phyloP scores from a whole-genome alignment of 176 grass and related monocot species.

The Ensete glaucum region DNA sequence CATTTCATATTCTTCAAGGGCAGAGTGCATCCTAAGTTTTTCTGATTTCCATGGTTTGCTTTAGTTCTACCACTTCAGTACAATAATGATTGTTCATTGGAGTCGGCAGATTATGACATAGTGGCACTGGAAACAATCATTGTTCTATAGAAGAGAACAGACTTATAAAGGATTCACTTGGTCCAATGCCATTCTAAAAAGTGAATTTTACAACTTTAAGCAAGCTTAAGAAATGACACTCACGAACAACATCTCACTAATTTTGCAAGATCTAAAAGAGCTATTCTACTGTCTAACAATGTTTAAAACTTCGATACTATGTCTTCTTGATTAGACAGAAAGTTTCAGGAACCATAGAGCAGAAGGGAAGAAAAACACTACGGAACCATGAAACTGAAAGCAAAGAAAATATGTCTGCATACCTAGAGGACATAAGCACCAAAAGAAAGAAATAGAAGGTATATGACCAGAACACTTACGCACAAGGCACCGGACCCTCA shows the following conservation, averaged over 20 bases:
- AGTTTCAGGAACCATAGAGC: neutral
- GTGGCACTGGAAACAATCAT: too few species aligned
- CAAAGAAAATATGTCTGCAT: neutral
- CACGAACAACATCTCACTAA: neutral
- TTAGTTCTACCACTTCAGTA: too few species aligned
- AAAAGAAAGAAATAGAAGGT: neutral
- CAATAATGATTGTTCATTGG: too few species aligned
- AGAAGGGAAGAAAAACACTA: neutral
- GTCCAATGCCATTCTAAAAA: too few species aligned
- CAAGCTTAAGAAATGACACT: neutral
- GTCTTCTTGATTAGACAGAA: neutral
- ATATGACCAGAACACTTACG: slow-evolving; percentile 7
- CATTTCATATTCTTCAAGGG: too few species aligned
- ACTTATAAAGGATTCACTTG: too few species aligned
- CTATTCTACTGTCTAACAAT: neutral
- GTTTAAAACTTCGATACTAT: neutral
- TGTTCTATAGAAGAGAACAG: too few species aligned
- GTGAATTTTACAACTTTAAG: too few species aligned
- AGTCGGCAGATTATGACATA: too few species aligned
- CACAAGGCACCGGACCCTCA: slow-evolving; percentile 4
- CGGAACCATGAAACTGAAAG: neutral
- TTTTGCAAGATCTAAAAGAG: neutral
- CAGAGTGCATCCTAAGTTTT: too few species aligned
- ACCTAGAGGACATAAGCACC: too few species aligned
- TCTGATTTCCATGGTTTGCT: too few species aligned